Base-by-base conservation (phyloP, 2,329 filamentous ascomycete genomes). In the Diaporthe amygdali region DNA sequence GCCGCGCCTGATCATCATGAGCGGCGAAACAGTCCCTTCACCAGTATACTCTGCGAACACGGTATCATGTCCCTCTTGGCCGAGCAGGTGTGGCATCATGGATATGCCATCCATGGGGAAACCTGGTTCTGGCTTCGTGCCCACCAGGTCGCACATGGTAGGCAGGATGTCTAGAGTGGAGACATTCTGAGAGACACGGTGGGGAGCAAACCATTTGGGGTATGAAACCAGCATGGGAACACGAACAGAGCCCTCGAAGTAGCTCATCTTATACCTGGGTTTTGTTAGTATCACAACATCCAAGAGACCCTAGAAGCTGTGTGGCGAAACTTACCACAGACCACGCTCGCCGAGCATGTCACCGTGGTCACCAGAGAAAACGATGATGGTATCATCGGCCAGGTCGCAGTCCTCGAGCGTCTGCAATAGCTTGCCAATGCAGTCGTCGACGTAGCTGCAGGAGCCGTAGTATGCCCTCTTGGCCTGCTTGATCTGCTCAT, bases 41-140 rank as follows among this genome's bases (percentile, higher is more conserved):
- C 94, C 95, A 78, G 96, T 97, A 84, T 98, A 98, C 84, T 98
- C 95, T 72, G 94, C 95, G 77, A 96, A 93, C n/a, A 96, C 95
- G 14, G 93, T 96, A 80, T 98, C 95, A 72, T 92, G 91, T 49
- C 90, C 91, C n/a, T 89, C 82, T 27, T 83, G 82, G 64, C 89
- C 90, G 76, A 91, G 84, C 41, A 97, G 86, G 78, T 96, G 92
- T n/a, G 94, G 94, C 72, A 95, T 83, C 75, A 98, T 87, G 49
- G 93, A 96, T 39, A 90, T 86, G 44, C 95, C 95, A 77, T 98
- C 95, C 84, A 98, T 92, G 1, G 94, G 94, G n/a, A 97, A 86
- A 22, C 88, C 88, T 0, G 89, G 86, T 25, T 92, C 85, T 0
- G 94, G 86, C 77, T 92, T 90, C 52, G 90, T 91, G 71, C 93